Percentiles rank a stretch among this genome's conserved stretches.
These are phyloP conservation scores for Eucalyptus lansdowneana DNA, from an alignment of 345 rosid species.

Conservation along the genomic window DNA sequence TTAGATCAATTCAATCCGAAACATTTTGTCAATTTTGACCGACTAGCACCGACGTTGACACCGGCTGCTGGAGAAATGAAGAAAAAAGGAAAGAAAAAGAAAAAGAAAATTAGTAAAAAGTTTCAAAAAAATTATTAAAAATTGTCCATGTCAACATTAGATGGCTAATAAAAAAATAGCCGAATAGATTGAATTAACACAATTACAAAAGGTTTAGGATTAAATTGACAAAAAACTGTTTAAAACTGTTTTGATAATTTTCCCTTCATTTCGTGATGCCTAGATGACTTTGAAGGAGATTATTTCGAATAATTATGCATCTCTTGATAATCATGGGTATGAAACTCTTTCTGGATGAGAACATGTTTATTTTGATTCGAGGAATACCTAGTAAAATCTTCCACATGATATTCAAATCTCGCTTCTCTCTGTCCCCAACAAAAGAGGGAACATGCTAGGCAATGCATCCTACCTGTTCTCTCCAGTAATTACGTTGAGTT, in stretches of 20 bases:
- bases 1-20: fast-evolving
- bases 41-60: fast-evolving
- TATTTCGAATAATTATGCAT: not conserved
- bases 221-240: too few relatives aligned
- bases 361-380: not conserved
- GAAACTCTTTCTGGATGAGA: not conserved
- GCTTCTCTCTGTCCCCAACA: not conserved
- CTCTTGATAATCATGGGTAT: not conserved
- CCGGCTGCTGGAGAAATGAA: fast-evolving
- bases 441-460: not conserved
- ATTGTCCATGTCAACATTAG: fast-evolving
- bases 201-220: too few relatives aligned
- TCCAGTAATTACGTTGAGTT: not conserved
- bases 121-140: too few relatives aligned
- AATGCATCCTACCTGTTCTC: not conserved
- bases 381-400: not conserved
- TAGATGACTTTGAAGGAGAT: not conserved
- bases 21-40: too few relatives aligned
- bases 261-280: not conserved
- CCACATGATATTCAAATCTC: not conserved
- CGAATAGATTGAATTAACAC: fast-evolving
- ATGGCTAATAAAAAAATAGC: too few relatives aligned
- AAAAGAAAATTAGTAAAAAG: too few relatives aligned
- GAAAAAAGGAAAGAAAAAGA: too few relatives aligned
- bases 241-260: too few relatives aligned